Base-by-base conservation (phyloP, 208 protist genomes). In the Acanthamoeba triangularis region DNA sequence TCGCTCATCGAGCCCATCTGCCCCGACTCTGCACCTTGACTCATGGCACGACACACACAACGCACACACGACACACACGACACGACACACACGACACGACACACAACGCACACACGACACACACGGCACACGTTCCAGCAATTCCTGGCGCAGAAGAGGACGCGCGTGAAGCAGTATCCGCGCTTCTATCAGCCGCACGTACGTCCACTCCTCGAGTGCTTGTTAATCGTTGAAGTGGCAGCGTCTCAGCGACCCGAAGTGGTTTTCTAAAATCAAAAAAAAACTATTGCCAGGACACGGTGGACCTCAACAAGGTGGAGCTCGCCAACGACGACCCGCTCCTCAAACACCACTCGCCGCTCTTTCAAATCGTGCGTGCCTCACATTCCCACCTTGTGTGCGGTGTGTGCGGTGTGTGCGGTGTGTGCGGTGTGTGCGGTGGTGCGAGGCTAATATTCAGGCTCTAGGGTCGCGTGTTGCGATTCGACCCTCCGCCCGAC, bases 111-210 rank as follows among this genome's bases (percentile, higher is more conserved):
- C 23, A 80, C 30, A 14, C 72, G 72, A 47, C 41, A 47, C 41
- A 47, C 41, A 47, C 41, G 37, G 11, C 61, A 23, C 61, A 23
- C 18, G 6, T 11, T 67, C 28, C n/a, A 88, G 80, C 41, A 88
- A 35, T 63, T 54, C 30, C 16, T 88, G n/a, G 41, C 44, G 11
- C 41, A 44, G 52, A 88, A 88, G 80, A n/a, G 80, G 33, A 88
- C 3, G 0, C 49, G 80, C 11, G 80, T 63, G 28, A 88, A 88
- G 49, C 41, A 63, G 49, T 88, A 88, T 41, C 80, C 49, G 33
- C 49, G 80, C 25, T 88, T 88, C 80, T 88, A 88, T 11, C 80
- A 88, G 23, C 30, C 80, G 11, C 80, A 88, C 6, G 80, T 88
- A 25, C 80, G 28, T 56, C 8, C 49, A 18, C 49, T 56, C 18